A percentile compares a stretch with the other conserved stretches of the same genome.
Evolutionary conservation across 192 early-diverging fungal genomes (phyloP).

Genomic region (Helicostylum pulchrum): DNA sequence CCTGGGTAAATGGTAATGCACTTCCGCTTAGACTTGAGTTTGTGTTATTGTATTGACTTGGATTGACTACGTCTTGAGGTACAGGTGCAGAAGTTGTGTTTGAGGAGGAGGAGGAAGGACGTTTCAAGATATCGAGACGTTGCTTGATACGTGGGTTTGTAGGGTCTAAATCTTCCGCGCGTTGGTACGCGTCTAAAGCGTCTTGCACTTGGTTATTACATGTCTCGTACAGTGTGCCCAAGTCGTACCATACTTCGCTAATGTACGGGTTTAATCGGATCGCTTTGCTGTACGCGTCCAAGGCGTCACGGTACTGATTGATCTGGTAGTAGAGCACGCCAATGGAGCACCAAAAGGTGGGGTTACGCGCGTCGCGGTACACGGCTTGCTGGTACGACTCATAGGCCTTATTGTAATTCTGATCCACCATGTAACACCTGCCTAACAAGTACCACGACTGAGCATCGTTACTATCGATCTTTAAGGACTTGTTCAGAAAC

Average conservation of each 20-base stretch:
- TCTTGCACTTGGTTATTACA: conserved; percentile 98
- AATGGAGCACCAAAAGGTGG: conserved; percentile 98
- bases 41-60: conserved; percentile 25
- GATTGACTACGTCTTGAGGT: conserved; percentile 36
- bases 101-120: not conserved
- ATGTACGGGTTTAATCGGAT: conserved; percentile 93
- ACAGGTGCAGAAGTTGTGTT: conserved; percentile 10
- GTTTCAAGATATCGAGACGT: conserved; percentile 43
- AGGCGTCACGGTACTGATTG: conserved; percentile 89
- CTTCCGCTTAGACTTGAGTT: not conserved
- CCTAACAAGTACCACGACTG: conserved; percentile 96
- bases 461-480: conserved; percentile 79
- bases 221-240: conserved; percentile 95
- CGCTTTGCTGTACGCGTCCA: conserved; percentile 96
- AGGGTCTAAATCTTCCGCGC: conserved; percentile 91
- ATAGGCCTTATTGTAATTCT: conserved; percentile 94
- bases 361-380: conserved; percentile 88
- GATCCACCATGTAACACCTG: conserved; percentile 94
- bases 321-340: conserved; percentile 98
- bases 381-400: conserved; percentile 98
- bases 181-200: conserved; percentile 95
- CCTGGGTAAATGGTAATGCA: no score
- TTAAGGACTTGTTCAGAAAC: conserved; percentile 80
- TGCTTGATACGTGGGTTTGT: conserved; percentile 85
- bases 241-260: conserved; percentile 97